These are phyloP conservation scores for Curvularia eragrostidis DNA, from an alignment of 2,329 filamentous ascomycete genomes.

Conservation along the genomic window DNA sequence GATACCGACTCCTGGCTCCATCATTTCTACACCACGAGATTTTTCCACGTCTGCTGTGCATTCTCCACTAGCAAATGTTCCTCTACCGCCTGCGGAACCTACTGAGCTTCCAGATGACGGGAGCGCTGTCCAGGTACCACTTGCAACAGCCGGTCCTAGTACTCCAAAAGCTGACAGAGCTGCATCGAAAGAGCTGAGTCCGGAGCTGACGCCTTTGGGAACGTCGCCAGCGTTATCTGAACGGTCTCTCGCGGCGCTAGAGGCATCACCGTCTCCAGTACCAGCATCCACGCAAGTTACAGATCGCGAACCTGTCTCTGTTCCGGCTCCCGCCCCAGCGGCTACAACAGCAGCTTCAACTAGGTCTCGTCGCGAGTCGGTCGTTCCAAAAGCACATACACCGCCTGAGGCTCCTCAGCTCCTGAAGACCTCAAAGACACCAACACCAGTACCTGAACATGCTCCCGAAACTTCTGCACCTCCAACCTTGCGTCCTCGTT, in stretches of 20 bases:
- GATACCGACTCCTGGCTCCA: constrained; percentile 20
- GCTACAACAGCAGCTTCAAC: constrained; percentile 43
- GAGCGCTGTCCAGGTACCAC: constrained; percentile 49
- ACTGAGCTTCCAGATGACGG: constrained; percentile 26
- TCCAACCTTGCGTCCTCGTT: constrained; percentile 41
- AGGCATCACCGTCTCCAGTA: constrained; percentile 11
- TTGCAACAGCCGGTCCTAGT: constrained; percentile 53
- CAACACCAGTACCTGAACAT: constrained; percentile 26
- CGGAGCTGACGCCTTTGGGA: constrained; percentile 28
- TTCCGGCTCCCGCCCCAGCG: constrained; percentile 9
- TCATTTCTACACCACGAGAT: constrained; percentile 18
- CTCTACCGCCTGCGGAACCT: constrained; percentile 23
- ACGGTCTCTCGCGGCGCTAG: constrained; percentile 18
- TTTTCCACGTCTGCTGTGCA: constrained; percentile 17
- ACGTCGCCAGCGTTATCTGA: constrained; percentile 25
- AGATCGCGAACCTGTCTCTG: constrained; percentile 17
- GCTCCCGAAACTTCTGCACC: constrained; percentile 20
- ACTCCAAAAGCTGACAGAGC: constrained; percentile 34
- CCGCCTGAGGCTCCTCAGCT: constrained; percentile 28
- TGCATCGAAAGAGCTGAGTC: constrained; percentile 15
- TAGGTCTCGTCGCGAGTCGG: constrained; percentile 44
- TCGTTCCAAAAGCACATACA: constrained; percentile 36
- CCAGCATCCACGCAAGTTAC: constrained; percentile 3
- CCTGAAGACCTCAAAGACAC: constrained; percentile 28
- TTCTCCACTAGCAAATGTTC: constrained; percentile 24